These are phyloP conservation scores for Arabidopsis suecica DNA, from an alignment of 345 rosid species.

Conservation along the genomic window DNA sequence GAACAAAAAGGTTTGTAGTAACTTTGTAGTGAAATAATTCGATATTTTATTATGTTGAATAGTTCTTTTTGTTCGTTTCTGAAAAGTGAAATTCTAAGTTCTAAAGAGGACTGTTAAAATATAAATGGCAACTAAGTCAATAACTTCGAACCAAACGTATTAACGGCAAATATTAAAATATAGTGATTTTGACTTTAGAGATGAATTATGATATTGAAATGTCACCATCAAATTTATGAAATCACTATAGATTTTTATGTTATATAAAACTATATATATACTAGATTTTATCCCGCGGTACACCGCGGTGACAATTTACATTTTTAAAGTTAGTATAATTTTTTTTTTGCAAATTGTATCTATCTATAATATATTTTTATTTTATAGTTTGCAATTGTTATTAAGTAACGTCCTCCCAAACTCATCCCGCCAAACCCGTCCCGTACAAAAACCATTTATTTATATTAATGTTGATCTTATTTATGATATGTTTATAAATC, in stretches of 20 bases:
- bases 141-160: slow-evolving; percentile 26
- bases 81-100: not conserved
- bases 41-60: not conserved
- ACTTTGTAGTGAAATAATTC: not conserved
- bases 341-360: too few relatives aligned
- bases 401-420: too few relatives aligned
- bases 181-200: slow-evolving; percentile 29
- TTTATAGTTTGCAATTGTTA: too few relatives aligned
- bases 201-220: slow-evolving; percentile 19
- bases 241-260: not conserved
- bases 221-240: slow-evolving; percentile 13
- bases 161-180: slow-evolving; percentile 22
- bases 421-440: too few relatives aligned
- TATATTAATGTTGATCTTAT: too few relatives aligned
- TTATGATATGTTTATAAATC: too few relatives aligned
- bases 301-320: too few relatives aligned
- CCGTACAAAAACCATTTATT: too few relatives aligned
- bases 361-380: too few relatives aligned
- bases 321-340: too few relatives aligned
- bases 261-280: not conserved
- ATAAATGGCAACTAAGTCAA: slow-evolving; percentile 1
- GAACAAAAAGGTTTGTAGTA: not conserved
- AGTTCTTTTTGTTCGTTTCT: slow-evolving; percentile 1
- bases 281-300: too few relatives aligned
- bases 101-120: not conserved